A percentile compares a stretch with the other conserved stretches of the same genome.
These are phyloP conservation scores for Lavandula angustifolia DNA, from an alignment of 257 asterid species.

Conservation along the genomic window DNA sequence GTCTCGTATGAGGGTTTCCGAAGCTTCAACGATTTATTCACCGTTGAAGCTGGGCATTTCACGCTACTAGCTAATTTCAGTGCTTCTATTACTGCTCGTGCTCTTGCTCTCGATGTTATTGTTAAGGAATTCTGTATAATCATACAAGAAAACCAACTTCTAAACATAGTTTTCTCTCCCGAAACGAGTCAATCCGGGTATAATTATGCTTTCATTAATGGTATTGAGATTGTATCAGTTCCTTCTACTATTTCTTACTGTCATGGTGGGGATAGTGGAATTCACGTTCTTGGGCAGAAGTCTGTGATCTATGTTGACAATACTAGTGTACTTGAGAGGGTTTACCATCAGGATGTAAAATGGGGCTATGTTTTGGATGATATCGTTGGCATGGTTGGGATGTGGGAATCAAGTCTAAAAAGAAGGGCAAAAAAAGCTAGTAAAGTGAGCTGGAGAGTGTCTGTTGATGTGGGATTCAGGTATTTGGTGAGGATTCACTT, in stretches of 20 bases:
- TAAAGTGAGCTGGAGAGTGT: slow-evolving; percentile 39
- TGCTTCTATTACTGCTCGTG: slow-evolving; percentile 45
- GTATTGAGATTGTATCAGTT: slow-evolving; percentile 48
- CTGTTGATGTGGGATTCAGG: slow-evolving; percentile 63
- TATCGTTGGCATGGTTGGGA: slow-evolving; percentile 39
- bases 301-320: slow-evolving; percentile 49
- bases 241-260: slow-evolving; percentile 51
- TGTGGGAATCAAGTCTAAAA: slow-evolving; percentile 41
- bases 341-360: slow-evolving; percentile 48
- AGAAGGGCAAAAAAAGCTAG: slow-evolving; percentile 25
- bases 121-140: slow-evolving; percentile 57
- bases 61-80: slow-evolving; percentile 49
- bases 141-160: slow-evolving; percentile 32
- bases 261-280: slow-evolving; percentile 43
- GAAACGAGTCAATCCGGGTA: slow-evolving; percentile 17
- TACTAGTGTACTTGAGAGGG: slow-evolving; percentile 59
- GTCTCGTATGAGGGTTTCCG: slow-evolving; percentile 30
- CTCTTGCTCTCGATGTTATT: slow-evolving; percentile 37
- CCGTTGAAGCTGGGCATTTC: slow-evolving; percentile 47
- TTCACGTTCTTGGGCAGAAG: slow-evolving; percentile 50
- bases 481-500: slow-evolving; percentile 66
- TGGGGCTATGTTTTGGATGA: slow-evolving; percentile 48
- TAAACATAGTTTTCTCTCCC: slow-evolving; percentile 49
- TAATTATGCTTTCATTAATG: slow-evolving; percentile 54
- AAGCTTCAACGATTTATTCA: slow-evolving; percentile 33